Evolutionary conservation across 2,329 filamentous ascomycete species (phyloP).

Genomic region (Coleophoma crateriformis): DNA sequence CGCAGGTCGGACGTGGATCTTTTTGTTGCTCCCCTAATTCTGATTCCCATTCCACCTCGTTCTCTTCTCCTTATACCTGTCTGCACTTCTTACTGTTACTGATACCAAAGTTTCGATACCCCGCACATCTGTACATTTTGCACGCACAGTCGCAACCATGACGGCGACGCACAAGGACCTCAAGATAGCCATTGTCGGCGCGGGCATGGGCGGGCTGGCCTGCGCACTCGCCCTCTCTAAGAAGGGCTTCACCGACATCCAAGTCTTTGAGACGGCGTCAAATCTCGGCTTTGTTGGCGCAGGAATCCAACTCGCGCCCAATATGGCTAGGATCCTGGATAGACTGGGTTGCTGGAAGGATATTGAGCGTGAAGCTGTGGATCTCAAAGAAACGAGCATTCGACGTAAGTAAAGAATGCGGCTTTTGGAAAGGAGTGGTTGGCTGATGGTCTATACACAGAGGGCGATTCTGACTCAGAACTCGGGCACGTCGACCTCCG

Average conservation of each 20-base stretch:
- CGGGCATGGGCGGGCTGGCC: constrained; percentile 72
- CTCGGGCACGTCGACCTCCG: constrained; percentile 65
- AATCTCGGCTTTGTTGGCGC: constrained; percentile 77
- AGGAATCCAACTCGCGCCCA: constrained; percentile 79
- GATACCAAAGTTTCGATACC: too few species aligned
- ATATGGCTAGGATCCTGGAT: constrained; percentile 73
- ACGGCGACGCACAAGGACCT: constrained; percentile 3
- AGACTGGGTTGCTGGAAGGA: constrained; percentile 65
- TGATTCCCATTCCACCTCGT: too few species aligned
- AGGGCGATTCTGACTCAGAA: constrained; percentile 64
- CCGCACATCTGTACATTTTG: too few species aligned
- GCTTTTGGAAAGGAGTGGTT: background rate
- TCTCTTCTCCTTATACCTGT: too few species aligned
- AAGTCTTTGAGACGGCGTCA: constrained; percentile 69
- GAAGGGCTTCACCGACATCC: constrained; percentile 67
- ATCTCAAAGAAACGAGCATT: constrained; percentile 67
- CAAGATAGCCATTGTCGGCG: constrained; percentile 40
- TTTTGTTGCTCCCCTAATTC: too few species aligned
- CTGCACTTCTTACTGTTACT: too few species aligned
- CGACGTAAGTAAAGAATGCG: constrained; percentile 40
- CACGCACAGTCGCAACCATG: background rate
- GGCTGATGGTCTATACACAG: constrained; percentile 23
- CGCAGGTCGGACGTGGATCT: too few species aligned
- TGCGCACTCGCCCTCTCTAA: constrained; percentile 68
- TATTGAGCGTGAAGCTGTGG: constrained; percentile 66